Evolutionary conservation across 2,329 filamentous ascomycete species (phyloP), one percentile per base, ranked within the genome.

Genomic region (Sarocladiaceae sp.): DNA sequence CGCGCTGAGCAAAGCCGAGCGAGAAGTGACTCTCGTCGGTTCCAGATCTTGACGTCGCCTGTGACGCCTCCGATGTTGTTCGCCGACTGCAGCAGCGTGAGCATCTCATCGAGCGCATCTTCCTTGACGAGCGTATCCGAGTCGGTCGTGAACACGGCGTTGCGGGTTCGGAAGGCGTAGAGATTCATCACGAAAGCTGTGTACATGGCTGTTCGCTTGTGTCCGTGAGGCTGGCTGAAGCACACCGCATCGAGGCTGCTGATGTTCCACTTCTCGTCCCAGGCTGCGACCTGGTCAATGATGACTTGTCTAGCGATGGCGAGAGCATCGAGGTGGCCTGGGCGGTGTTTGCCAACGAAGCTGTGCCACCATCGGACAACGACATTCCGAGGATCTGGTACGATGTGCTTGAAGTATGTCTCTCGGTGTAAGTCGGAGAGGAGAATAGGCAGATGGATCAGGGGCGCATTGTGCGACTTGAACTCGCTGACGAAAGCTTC

Each of bases 21-120:
- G 12, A 49, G 45, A 33, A 49, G 29, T 4, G 47, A 49, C 27
- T 49, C 47, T 18, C 29, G 12, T 9, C 47, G 47, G 31, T 49
- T 49, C 47, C 47, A 49, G 21, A 49, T 49, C 37, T 47, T 49
- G 43, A 49, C 47, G 33, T 49, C 47, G 21, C 45, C 47, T 23
- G 47, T 49, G 20, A 49, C 45, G 11, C 47, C 47, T 6, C 47
- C 47, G 33, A 49, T 47, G 6, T 41, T 19, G 20, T 44, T 31
- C 2, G 47, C 35, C 4, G 47, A 49, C 12, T 27, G 45, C n/a
- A 49, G 45, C 15, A 49, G 37, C 3, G 47, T 32, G 2, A 49
- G 33, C 47, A 49, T 49, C 39, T 49, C 47, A 24, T 49, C 47
- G 23, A 49, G 33, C 10, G 41, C 47, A 18, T 49, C 35, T 12